Evolutionary conservation across 2,329 filamentous ascomycete genomes (phyloP).

Genomic region (Penicillium sp.): DNA sequence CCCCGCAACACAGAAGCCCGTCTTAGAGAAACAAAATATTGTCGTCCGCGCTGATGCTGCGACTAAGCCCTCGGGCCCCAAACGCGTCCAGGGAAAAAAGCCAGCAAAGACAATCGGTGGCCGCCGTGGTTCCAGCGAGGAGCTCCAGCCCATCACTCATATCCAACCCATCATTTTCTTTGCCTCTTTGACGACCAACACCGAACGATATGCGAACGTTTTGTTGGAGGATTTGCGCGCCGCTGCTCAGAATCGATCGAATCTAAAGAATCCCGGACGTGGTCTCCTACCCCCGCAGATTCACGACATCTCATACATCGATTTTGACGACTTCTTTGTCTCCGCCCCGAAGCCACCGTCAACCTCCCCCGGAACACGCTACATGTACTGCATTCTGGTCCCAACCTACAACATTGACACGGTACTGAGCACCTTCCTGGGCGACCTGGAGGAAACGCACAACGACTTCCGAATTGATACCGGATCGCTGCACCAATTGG

Average conservation of each 20-base stretch:
- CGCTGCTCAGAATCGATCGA: slow-evolving; percentile 33
- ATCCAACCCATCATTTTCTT: slow-evolving; percentile 78
- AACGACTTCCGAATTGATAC: slow-evolving; percentile 97
- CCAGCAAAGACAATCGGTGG: slow-evolving; percentile 29
- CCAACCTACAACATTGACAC: slow-evolving; percentile 96
- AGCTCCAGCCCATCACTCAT: slow-evolving; percentile 21
- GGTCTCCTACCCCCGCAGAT: slow-evolving; percentile 60
- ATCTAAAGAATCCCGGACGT: slow-evolving; percentile 24
- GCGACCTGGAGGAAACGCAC: slow-evolving; percentile 87
- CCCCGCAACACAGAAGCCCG: background rate
- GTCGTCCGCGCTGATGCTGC: slow-evolving; percentile 1
- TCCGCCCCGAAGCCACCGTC: slow-evolving; percentile 63
- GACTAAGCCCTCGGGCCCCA: slow-evolving; percentile 29
- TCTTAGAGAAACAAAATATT: background rate
- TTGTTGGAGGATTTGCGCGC: slow-evolving; percentile 59
- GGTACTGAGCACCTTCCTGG: slow-evolving; percentile 81
- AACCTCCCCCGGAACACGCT: slow-evolving; percentile 52
- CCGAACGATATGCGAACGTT: slow-evolving; percentile 68
- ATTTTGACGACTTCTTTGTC: slow-evolving; percentile 92
- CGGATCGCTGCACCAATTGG: slow-evolving; percentile 69
- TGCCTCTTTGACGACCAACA: slow-evolving; percentile 82
- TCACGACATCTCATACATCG: slow-evolving; percentile 78
- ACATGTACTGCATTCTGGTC: slow-evolving; percentile 80
- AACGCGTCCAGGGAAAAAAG: slow-evolving; percentile 36
- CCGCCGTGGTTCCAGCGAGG: slow-evolving; percentile 18